These are phyloP conservation scores for Diddensiella transvaalensis DNA, from an alignment of 805 yeast genomes.

Conservation along the genomic window DNA sequence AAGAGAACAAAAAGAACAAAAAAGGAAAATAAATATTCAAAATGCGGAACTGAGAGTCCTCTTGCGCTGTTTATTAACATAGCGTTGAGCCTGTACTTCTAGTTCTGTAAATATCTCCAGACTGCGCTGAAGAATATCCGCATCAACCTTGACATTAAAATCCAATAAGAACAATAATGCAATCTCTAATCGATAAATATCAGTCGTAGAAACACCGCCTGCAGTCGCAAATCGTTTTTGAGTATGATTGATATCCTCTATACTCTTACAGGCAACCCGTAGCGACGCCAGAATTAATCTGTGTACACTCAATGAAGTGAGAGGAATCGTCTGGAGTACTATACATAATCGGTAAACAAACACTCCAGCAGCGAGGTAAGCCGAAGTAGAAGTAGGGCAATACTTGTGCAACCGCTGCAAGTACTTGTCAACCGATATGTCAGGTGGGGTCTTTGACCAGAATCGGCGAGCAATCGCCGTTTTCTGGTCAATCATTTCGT, in stretches of 20 bases:
- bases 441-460: constrained; percentile 32
- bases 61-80: background rate
- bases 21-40: background rate
- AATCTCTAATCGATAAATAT: constrained; percentile 47
- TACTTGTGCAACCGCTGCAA: constrained; percentile 37
- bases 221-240: constrained; percentile 47
- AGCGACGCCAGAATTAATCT: constrained; percentile 44
- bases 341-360: constrained; percentile 35
- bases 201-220: constrained; percentile 44
- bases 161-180: constrained; percentile 47
- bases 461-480: constrained; percentile 29
- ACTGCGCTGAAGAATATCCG: constrained; percentile 32
- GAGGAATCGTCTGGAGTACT: constrained; percentile 29
- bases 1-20: background rate
- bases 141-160: constrained; percentile 47
- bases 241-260: constrained; percentile 46
- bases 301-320: constrained; percentile 39
- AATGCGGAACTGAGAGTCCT: constrained; percentile 1
- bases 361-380: constrained; percentile 36
- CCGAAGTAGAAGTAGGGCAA: constrained; percentile 38
- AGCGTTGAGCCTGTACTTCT: constrained; percentile 14
- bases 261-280: constrained; percentile 44
- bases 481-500: constrained; percentile 14
- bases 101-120: constrained; percentile 26
- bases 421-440: constrained; percentile 32